phyloP scores from a whole-genome alignment of 371 early-diverging fungal species.

The Dipsacomyces acuminosporus region DNA sequence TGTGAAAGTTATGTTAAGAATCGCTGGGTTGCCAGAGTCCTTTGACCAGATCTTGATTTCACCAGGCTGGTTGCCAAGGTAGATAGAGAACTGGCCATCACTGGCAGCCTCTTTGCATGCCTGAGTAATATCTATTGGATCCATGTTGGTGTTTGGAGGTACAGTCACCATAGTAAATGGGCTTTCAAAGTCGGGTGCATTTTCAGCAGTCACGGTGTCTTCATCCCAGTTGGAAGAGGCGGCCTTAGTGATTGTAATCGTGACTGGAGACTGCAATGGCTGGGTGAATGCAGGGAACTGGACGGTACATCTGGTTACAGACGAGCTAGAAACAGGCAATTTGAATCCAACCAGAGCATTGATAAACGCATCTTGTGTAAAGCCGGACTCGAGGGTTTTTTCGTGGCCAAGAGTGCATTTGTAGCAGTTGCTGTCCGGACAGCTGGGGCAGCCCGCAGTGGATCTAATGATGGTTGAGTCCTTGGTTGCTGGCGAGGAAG shows the following conservation, averaged over 20 bases:
- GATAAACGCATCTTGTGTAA: slow-evolving; percentile 27
- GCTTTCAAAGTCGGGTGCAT: slow-evolving; percentile 18
- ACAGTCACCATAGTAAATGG: slow-evolving; percentile 14
- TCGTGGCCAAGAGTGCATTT: slow-evolving; percentile 38
- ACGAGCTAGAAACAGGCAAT: slow-evolving; percentile 14
- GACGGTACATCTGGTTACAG: slow-evolving; percentile 24
- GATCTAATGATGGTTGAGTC: slow-evolving; percentile 47
- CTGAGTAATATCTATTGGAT: slow-evolving; percentile 21
- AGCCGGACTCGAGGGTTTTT: slow-evolving; percentile 22
- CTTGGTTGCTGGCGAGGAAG: slow-evolving; percentile 37
- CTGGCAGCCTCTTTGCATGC: too few relatives aligned
- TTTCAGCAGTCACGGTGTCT: slow-evolving; percentile 25
- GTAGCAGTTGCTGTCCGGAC: slow-evolving; percentile 45
- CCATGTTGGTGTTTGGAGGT: slow-evolving; percentile 16
- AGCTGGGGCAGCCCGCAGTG: slow-evolving; percentile 33
- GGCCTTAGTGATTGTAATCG: slow-evolving; percentile 13
- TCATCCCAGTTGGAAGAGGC: slow-evolving; percentile 26
- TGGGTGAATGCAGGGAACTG: slow-evolving; percentile 40
- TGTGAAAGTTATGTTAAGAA: too few relatives aligned
- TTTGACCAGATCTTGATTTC: too few relatives aligned
- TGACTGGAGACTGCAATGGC: slow-evolving; percentile 9
- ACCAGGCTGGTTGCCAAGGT: not conserved
- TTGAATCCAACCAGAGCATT: slow-evolving; percentile 36
- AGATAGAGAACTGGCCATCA: too few relatives aligned
- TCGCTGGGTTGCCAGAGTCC: too few relatives aligned